Base-by-base conservation (phyloP, 176 grass and related monocot species). In the Phragmites australis region DNA sequence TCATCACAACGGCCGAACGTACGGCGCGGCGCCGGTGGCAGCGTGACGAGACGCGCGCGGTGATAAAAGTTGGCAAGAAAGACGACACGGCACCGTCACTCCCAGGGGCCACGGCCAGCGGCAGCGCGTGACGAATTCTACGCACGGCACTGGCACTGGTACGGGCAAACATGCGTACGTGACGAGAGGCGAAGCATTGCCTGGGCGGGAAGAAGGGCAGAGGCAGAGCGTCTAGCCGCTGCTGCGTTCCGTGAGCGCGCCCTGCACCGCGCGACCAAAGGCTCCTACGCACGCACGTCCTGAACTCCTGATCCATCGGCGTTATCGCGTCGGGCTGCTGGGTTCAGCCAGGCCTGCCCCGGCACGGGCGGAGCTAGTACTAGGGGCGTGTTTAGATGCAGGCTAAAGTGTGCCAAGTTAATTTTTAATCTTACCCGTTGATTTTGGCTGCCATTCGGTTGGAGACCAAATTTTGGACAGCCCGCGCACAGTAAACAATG, bases 301-400 rank as follows among this genome's bases (percentile, higher is more conserved):
- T 76, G 72, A 18, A 52, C 31, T 83, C 61, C 60, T 76, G 72
- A 18, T 62, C 31, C n/a, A 11, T 12, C 53, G n/a, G 53, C 43
- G 82, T 70, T 43, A 72, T 56, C 63, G 57, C 56, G 29, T 72
- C 30, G 84, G 68, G 37, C 51, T 80, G 68, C 65, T 39, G 6
- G 62, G 41, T 25, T 44, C 69, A 58, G 49, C 32, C 59, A 62
- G 41, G 34, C 52, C 42, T 55, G 18, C 27, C 27, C 18, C 19
- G 14, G 26, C 17, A 68, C 49, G 49, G 41, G 21, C 52, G 52
- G 74, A 70, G 82, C 53, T 9, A 32, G 74, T 6, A n/a, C n/a
- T n/a, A n/a, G n/a, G 34, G 34, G 5, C 34, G 34, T 37, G 34
- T 37, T 37, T 37, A 5, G 34, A 37, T 37, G 34, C 34, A 37